These are phyloP conservation scores for Wickerhamomyces sp. DNA, from an alignment of 1,139 yeast genomes.

Conservation along the genomic window DNA sequence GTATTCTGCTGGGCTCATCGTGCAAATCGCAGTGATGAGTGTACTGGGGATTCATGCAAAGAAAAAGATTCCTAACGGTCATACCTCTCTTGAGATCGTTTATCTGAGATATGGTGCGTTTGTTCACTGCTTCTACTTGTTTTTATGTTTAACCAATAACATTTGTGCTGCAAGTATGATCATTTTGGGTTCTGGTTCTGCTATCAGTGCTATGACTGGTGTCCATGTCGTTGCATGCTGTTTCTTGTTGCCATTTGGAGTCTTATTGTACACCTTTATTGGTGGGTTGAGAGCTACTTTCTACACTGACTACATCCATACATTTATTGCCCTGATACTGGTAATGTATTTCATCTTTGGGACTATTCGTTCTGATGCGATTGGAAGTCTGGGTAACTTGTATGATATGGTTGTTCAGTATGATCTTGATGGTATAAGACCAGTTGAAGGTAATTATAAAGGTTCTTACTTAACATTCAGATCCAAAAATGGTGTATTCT, in stretches of 20 bases:
- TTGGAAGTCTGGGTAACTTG: constrained; percentile 32
- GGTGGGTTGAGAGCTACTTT: constrained; percentile 42
- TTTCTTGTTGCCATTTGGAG: constrained; percentile 39
- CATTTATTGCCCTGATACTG: constrained; percentile 33
- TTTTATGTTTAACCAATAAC: constrained; percentile 32
- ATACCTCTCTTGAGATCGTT: constrained; percentile 39
- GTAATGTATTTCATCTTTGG: constrained; percentile 30
- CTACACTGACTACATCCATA: constrained; percentile 34
- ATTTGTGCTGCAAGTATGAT: constrained; percentile 33
- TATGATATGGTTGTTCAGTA: constrained; percentile 24
- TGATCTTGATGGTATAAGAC: constrained; percentile 10
- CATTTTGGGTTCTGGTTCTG: constrained; percentile 37
- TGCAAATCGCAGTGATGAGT: constrained; percentile 37
- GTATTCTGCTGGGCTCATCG: constrained; percentile 37
- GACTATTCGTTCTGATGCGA: constrained; percentile 25
- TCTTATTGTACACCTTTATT: constrained; percentile 34
- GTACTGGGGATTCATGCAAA: constrained; percentile 40
- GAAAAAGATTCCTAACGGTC: constrained; percentile 40
- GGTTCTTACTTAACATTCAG: constrained; percentile 36
- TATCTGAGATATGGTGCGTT: constrained; percentile 37
- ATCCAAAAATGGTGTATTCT: constrained; percentile 39
- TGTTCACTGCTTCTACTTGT: constrained; percentile 31
- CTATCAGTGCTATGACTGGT: constrained; percentile 33
- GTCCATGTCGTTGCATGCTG: constrained; percentile 42
- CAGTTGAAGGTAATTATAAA: constrained; percentile 31